Evolutionary conservation across 2,329 filamentous ascomycete species (phyloP), one percentile per base, ranked within the genome.

Genomic region (Teratosphaeria pseudoeucalypti): DNA sequence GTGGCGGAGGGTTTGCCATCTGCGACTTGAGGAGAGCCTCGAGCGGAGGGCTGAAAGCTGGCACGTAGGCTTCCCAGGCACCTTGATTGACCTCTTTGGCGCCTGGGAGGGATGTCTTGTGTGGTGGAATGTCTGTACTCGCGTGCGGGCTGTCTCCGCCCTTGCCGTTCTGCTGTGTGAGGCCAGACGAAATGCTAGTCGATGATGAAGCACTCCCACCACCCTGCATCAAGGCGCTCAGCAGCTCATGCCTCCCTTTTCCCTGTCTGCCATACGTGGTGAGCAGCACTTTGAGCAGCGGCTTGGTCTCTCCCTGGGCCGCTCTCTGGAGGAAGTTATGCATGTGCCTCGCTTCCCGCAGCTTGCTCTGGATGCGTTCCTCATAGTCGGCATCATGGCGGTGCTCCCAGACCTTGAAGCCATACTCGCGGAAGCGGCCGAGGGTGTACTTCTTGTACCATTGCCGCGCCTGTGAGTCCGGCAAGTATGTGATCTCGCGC

Each of bases 401-500:
- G 14, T 60, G 61, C 53, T 64, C 43, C 63, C 62, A 63, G 5
- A 57, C 58, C 43, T 61, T 63, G 52, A 58, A 58, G 29, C 58
- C 57, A 58, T 66, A 64, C 7, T 47, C 62, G 19, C 77, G 76
- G 70, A 81, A 85, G 62, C 79, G 75, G 39, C 67, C 63, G 37
- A 79, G 62, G 53, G 82, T 72, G 69, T 83, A 75, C 57, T 74
- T 66, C 60, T 74, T 75, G 69, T 82, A 75, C 71, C 80, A 82
- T 34, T 64, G 58, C 63, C 79, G 77, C 47, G 82, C 81, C 60
- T 76, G 71, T 1, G 79, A 75, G 66, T 86, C 83, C 32, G 84
- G 83, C 47, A 86, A 78, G 65, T 86, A 86, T 58, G 79, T 78
- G 62, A 77, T 78, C 73, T 85, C 80, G 61, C 84, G 80, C 47